phyloP scores from a whole-genome alignment of 164 flowering plant genomes.

The Tetracentron sinense region DNA sequence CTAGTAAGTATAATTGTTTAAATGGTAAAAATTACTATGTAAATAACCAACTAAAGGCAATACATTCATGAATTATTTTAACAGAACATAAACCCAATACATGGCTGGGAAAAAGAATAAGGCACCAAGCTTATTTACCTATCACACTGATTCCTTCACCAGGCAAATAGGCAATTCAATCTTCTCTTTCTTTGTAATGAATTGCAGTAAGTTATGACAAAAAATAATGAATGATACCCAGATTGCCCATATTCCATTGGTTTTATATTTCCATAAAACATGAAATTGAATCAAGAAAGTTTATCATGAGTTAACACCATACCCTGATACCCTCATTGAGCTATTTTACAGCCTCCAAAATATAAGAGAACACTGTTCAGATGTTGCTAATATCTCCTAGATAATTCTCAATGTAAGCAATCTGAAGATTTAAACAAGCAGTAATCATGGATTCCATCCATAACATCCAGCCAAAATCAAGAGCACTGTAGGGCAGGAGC shows the following conservation, averaged over 20 bases:
- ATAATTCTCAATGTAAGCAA: too few relatives aligned
- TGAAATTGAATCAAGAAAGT: not conserved
- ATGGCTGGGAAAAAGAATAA: not conserved
- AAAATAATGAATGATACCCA: too few relatives aligned
- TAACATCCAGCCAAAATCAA: not conserved
- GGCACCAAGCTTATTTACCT: not conserved
- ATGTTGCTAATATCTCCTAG: too few relatives aligned
- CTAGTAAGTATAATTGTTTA: not conserved
- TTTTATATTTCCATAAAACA: too few relatives aligned
- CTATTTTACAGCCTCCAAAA: not conserved
- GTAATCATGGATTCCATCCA: not conserved
- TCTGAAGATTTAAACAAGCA: too few relatives aligned
- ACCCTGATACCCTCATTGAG: not conserved
- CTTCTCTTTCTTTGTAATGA: not conserved
- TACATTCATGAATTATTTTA: not conserved
- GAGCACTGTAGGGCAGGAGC: not conserved
- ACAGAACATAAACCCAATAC: not conserved
- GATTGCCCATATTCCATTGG: too few relatives aligned
- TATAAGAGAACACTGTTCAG: not conserved
- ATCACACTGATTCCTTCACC: not conserved
- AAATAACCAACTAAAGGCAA: not conserved
- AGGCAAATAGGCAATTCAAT: not conserved
- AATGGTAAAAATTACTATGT: too few relatives aligned
- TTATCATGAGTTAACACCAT: not conserved
- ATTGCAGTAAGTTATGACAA: not conserved